Evolutionary conservation across 768 basidiomycete species (phyloP), one percentile per base, ranked within the genome.

Genomic region (Coprinellus micaceus): DNA sequence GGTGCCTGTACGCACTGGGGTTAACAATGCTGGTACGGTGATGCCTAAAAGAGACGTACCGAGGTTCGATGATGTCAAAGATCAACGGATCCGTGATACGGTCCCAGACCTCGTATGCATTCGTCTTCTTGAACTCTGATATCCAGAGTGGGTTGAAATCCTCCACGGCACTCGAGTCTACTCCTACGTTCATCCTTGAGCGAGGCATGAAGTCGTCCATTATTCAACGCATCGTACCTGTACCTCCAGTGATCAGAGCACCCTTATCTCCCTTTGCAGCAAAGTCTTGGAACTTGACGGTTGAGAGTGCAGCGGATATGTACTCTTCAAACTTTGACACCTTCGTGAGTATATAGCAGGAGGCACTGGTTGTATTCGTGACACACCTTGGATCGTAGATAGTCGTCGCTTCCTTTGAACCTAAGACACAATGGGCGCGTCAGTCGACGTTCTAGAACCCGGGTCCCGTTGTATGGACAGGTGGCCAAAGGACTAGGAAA

Each of bases 371-470:
- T 47, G 49, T 54, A 24, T 19, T 30, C 45, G 25, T 28, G 29
- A 61, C 68, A 21, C 56, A 89, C 91, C 82, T 94, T 95, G 33
- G 82, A 80, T 56, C 97, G 79, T 24, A 99, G 72, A 66, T 95
- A 98, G 69, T 99, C 97, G 63, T 99, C 97, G 62, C 91, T 94
- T 12, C 96, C 97, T 70, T 90, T 89, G 74, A 96, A 98, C 60
- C 89, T 92, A 65, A 37, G 59, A n/a, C 21, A 50, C 37, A 37
- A 46, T 17, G 7, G 3, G 54, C 45, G 40, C 21, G 37, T 43
- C 26, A 52, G 30, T 19, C n/a, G 58, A 2, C 36, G 41, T 45
- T 33, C 15, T 47, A 26, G 33, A 21, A 22, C n/a, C n/a, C n/a
- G n/a, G n/a, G n/a, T n/a, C n/a, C n/a, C n/a, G n/a, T n/a, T n/a